A percentile compares a stretch with the other conserved stretches of the same genome.
These are phyloP conservation scores for Spathaspora sp. DNA, from an alignment of 1,139 yeast species.

Conservation along the genomic window DNA sequence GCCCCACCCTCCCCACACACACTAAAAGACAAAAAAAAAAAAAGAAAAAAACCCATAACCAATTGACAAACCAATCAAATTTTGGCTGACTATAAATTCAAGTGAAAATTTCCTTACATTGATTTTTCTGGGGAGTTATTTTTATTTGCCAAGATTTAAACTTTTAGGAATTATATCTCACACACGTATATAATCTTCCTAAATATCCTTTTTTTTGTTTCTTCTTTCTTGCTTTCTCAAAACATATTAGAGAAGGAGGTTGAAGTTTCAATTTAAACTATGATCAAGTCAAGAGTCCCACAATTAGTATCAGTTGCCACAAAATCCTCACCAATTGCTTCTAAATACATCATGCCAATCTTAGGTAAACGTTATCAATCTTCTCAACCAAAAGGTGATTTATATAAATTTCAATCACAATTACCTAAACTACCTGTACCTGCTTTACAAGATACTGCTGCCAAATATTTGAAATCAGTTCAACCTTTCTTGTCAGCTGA, in stretches of 20 bases:
- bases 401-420: slow-evolving; percentile 69
- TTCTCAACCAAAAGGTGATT: slow-evolving; percentile 56
- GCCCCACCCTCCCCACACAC: background rate
- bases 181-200: no score
- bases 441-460: slow-evolving; percentile 66
- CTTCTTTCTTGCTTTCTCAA: background rate
- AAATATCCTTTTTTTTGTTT: background rate
- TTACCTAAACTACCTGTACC: slow-evolving; percentile 92
- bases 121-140: background rate
- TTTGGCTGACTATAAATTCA: background rate
- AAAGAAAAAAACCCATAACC: background rate
- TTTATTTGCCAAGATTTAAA: background rate
- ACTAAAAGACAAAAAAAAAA: no score
- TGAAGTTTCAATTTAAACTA: slow-evolving; percentile 4
- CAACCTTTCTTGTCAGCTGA: slow-evolving; percentile 59
- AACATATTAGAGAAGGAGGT: background rate
- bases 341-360: slow-evolving; percentile 14
- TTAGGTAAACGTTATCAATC: slow-evolving; percentile 28
- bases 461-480: slow-evolving; percentile 68
- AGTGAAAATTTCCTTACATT: background rate
- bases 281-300: slow-evolving; percentile 12
- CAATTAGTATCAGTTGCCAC: slow-evolving; percentile 8
- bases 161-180: background rate
- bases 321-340: background rate
- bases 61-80: background rate